These are phyloP conservation scores for Phytophthora sp. DNA, from an alignment of 352 stramenopile species.

Conservation along the genomic window DNA sequence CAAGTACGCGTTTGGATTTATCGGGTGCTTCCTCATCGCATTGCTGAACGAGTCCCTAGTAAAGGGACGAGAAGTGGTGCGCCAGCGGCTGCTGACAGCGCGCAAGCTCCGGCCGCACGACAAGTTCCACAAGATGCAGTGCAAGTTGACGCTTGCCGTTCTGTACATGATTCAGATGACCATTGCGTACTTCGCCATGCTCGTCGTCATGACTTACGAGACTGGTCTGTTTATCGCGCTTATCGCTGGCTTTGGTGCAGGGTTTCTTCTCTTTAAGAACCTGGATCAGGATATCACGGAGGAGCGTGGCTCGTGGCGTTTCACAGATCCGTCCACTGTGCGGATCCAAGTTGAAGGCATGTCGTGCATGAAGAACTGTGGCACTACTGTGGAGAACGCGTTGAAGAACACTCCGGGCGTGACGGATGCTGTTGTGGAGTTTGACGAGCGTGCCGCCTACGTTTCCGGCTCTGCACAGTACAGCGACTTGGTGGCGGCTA, in stretches of 20 bases:
- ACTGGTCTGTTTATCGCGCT: slow-evolving; percentile 75
- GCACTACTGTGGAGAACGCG: slow-evolving; percentile 88
- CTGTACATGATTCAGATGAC: slow-evolving; percentile 87
- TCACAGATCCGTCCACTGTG: slow-evolving; percentile 74
- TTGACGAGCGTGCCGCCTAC: slow-evolving; percentile 77
- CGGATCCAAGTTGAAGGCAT: slow-evolving; percentile 88
- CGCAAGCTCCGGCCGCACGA: slow-evolving; percentile 40
- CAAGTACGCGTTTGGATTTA: slow-evolving; percentile 80
- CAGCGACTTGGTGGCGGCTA: slow-evolving; percentile 57
- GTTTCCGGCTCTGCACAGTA: slow-evolving; percentile 64
- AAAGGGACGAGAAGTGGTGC: slow-evolving; percentile 56
- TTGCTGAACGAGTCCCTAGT: slow-evolving; percentile 75
- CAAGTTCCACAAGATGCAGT: slow-evolving; percentile 67
- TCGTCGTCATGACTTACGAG: slow-evolving; percentile 87
- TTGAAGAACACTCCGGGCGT: slow-evolving; percentile 72
- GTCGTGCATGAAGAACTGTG: slow-evolving; percentile 97
- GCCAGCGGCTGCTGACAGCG: slow-evolving; percentile 48
- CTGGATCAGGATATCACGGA: slow-evolving; percentile 71
- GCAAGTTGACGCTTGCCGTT: slow-evolving; percentile 63
- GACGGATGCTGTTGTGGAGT: slow-evolving; percentile 75
- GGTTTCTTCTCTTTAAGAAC: slow-evolving; percentile 80
- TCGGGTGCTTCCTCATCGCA: slow-evolving; percentile 67
- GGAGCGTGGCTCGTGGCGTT: slow-evolving; percentile 75
- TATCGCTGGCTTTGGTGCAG: slow-evolving; percentile 69
- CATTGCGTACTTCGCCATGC: slow-evolving; percentile 84